Percentiles rank a stretch among this genome's conserved stretches.
These are phyloP conservation scores for Gossypium schwendimanii DNA, from an alignment of 441 rosid species.

Conservation along the genomic window DNA sequence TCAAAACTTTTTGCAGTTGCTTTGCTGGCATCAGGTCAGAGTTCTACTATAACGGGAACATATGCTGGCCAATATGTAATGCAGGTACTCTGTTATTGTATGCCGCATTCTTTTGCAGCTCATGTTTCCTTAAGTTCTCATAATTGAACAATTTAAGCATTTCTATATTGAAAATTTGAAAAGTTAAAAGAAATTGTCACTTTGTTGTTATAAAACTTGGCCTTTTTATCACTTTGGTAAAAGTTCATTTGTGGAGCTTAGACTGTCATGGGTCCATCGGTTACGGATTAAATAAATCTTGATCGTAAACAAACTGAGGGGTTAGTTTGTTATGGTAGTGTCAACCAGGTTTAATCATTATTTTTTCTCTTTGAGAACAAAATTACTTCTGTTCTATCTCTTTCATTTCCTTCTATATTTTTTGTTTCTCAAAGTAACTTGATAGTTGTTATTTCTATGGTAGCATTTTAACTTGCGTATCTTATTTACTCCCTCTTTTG, in stretches of 20 bases:
- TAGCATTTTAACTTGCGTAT: not conserved
- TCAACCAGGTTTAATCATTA: too few relatives aligned
- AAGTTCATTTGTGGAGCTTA: too few relatives aligned
- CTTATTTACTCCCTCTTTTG: not conserved
- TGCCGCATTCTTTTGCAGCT: not conserved
- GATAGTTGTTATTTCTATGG: not conserved
- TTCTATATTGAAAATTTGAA: not conserved
- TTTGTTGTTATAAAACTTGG: too few relatives aligned
- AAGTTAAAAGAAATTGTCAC: not conserved
- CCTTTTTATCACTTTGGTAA: too few relatives aligned
- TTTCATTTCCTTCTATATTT: not conserved
- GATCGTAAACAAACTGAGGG: too few relatives aligned
- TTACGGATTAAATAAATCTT: too few relatives aligned
- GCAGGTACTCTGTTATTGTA: constrained; percentile 49
- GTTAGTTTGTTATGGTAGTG: too few relatives aligned
- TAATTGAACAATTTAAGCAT: not conserved
- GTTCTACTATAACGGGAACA: constrained; percentile 96
- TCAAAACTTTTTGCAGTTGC: constrained; percentile 79
- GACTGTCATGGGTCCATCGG: too few relatives aligned
- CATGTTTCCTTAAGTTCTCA: not conserved
- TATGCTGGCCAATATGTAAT: constrained; percentile 95
- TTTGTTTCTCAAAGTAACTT: not conserved
- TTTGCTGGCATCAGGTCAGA: constrained; percentile 85
- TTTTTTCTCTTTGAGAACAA: not conserved
- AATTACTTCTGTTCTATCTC: not conserved